These are phyloP conservation scores for Lonicera japonica DNA, from an alignment of 129 eudicot species.

Conservation along the genomic window DNA sequence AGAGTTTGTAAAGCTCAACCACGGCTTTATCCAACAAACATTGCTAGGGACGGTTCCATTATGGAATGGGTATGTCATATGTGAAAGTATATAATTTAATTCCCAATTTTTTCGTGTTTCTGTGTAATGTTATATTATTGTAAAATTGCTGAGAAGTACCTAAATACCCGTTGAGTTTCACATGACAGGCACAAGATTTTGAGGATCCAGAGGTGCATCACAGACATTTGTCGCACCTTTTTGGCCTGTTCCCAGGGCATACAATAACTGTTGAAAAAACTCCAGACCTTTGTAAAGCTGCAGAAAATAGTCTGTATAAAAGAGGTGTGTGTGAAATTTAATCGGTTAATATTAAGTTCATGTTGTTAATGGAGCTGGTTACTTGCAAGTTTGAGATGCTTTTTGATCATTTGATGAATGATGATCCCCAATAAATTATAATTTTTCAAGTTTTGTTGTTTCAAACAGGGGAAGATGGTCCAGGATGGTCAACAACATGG, in stretches of 20 bases:
- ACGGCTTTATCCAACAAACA: conserved; percentile 52
- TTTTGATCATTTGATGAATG: background rate
- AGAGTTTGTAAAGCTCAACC: conserved; percentile 68
- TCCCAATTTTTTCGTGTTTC: background rate
- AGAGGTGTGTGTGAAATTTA: conserved; percentile 45
- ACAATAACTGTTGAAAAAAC: conserved; percentile 57
- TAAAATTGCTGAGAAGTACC: background rate
- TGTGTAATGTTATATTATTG: background rate
- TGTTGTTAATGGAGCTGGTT: too few relatives aligned
- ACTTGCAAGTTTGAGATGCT: background rate
- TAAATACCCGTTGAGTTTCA: background rate
- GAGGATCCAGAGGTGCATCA: conserved; percentile 85
- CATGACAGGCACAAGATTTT: conserved; percentile 63
- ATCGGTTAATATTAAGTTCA: background rate
- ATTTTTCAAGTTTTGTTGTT: conserved; percentile 3
- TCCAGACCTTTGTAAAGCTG: conserved; percentile 88
- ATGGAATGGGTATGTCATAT: conserved; percentile 87
- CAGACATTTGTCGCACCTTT: conserved; percentile 76
- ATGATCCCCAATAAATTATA: conserved; percentile 3
- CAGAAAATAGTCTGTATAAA: conserved; percentile 46
- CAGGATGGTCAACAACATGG: conserved; percentile 98
- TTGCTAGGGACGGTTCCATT: conserved; percentile 74
- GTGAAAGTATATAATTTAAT: background rate
- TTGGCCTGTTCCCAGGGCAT: conserved; percentile 80
- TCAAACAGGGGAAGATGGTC: conserved; percentile 76